Percentiles rank a stretch among this genome's conserved stretches.
phyloP scores from a whole-genome alignment of 345 rosid species.

The Psidium friedrichsthalianum region DNA sequence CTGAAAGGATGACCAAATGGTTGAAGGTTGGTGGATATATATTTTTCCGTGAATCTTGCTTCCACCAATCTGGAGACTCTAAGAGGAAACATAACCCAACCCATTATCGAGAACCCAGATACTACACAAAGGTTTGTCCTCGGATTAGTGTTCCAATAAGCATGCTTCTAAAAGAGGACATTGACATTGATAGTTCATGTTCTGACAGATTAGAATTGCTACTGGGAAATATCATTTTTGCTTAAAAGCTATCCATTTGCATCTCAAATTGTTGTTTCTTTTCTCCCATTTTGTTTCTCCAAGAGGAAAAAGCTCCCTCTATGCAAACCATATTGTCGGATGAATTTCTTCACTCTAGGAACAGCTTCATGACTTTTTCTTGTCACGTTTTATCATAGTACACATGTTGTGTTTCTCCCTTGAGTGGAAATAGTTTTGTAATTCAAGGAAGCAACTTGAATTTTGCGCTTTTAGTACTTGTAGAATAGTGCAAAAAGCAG shows the following conservation, averaged over 20 bases:
- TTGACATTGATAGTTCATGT: neutral
- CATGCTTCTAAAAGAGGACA: neutral
- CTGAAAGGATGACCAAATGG: slow-evolving; percentile 74
- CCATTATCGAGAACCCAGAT: slow-evolving; percentile 95
- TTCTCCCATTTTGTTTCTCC: neutral
- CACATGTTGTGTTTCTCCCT: too few relatives aligned
- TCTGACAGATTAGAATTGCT: neutral
- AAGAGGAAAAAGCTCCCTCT: neutral
- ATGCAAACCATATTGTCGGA: neutral
- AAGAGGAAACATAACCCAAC: slow-evolving; percentile 79
- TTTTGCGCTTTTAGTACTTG: too few relatives aligned
- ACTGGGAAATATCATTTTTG: neutral
- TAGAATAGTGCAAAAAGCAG: too few relatives aligned
- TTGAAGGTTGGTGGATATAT: slow-evolving; percentile 80
- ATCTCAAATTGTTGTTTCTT: neutral
- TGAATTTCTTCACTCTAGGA: neutral
- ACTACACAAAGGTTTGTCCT: slow-evolving; percentile 66
- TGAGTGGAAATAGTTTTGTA: too few relatives aligned
- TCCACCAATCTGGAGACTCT: slow-evolving; percentile 90
- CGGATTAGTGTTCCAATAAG: neutral
- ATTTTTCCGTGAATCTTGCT: slow-evolving; percentile 95
- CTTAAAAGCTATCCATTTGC: neutral
- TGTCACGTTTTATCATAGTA: too few relatives aligned
- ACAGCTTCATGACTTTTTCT: neutral
- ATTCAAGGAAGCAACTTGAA: too few relatives aligned